Conservation (phyloP, 2,329 filamentous ascomycete genomes). For the Truncatella angustata region DNA sequence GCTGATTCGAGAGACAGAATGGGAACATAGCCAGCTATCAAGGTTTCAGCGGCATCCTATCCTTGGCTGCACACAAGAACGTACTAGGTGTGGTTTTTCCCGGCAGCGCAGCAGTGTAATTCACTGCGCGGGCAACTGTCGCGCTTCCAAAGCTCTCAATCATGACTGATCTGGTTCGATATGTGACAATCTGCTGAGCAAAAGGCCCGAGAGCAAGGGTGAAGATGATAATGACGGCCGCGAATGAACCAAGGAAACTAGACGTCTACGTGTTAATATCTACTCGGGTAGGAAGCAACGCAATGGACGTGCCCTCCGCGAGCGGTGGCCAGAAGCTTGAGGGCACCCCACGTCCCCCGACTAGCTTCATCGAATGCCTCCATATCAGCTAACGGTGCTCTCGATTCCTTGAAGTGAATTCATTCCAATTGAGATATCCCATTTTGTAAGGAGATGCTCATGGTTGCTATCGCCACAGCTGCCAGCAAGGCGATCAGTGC, state of each 20-base stretch:
- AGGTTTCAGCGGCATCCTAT: not conserved
- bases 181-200: slow-evolving; percentile 30
- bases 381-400: slow-evolving; percentile 28
- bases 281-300: too few species aligned
- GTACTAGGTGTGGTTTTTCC: slow-evolving; percentile 21
- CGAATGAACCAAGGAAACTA: slow-evolving; percentile 27
- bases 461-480: slow-evolving; percentile 26
- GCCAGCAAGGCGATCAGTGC: slow-evolving; percentile 29
- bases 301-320: slow-evolving; percentile 25
- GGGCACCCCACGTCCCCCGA: slow-evolving; percentile 27
- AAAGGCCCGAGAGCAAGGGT: slow-evolving; percentile 28
- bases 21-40: slow-evolving; percentile 26
- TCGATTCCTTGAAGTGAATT: slow-evolving; percentile 29
- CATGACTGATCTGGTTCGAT: slow-evolving; percentile 19
- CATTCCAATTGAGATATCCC: slow-evolving; percentile 32
- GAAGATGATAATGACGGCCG: slow-evolving; percentile 25
- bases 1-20: slow-evolving; percentile 31
- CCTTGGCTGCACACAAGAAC: slow-evolving; percentile 1
- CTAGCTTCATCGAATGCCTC: slow-evolving; percentile 33
- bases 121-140: slow-evolving; percentile 23
- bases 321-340: slow-evolving; percentile 23
- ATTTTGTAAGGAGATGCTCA: slow-evolving; percentile 28
- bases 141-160: slow-evolving; percentile 21
- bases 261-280: not conserved
- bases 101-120: slow-evolving; percentile 26